Evolutionary conservation across 2,329 filamentous ascomycete species (phyloP), one percentile per base, ranked within the genome.

Genomic region (Fusarium brevicatenulatum): DNA sequence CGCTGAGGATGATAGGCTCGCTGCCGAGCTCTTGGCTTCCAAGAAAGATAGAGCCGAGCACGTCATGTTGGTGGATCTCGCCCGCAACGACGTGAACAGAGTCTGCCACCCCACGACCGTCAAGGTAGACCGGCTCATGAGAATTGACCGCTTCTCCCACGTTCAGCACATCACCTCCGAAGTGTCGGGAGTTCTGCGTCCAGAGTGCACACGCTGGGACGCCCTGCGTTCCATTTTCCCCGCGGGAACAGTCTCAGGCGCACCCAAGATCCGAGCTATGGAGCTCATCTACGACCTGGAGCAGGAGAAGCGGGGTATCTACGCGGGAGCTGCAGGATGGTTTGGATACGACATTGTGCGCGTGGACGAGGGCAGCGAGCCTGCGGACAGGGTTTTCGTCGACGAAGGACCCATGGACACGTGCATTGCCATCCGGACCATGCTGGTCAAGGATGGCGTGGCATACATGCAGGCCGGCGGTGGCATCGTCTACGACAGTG

Each of bases 101-200:
- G 94, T 99, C 28, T 97, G 94, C 82, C 95, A 98, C 83, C 96
- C 96, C 23, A 86, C 92, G 42, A 94, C 93, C 34, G 97, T 95
- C 36, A 91, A 93, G 69, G 96, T 98, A 32, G 96, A 99, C 85
- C 90, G 94, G 59, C 86, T 98, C 71, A 98, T 98, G 95, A 93
- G 94, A 5, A 94, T 97, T 18, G 93, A 97, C 83, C 92, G 93
- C 79, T 99, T 99, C 85, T 96, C 93, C 67, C 96, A 99, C 82
- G 96, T 99, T 34, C 96, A 98, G 86, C 96, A 99, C 82, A 89
- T 99, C 23, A 95, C 97, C 9, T 97, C 94, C 3, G 95, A 99
- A 82, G 96, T 99, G 1, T 97, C 94, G 4, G 95, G 96, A 49
- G 88, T 96, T n/a, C 85, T 98, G 74, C 89, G 96, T 50, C 87